Evolutionary conservation across 306 rosid species (phyloP), one percentile per base, ranked within the genome.

Genomic region (Cotoneaster glaucophyllus): DNA sequence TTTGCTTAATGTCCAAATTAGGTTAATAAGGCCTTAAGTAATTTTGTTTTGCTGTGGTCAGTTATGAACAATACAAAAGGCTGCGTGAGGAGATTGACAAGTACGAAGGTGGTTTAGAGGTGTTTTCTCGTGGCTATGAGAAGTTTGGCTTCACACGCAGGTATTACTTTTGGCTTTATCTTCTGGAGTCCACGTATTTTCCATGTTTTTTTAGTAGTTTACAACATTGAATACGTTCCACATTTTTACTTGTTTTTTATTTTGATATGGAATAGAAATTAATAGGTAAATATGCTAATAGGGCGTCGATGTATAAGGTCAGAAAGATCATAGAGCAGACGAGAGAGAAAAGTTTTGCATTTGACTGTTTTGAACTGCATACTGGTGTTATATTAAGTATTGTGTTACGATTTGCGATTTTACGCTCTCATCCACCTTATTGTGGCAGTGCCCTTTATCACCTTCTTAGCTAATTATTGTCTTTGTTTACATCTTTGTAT

Each of bases 91-190:
- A 87, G 81, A 96, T 96, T 84, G 87, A 90, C 89, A 90, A 88
- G 82, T 50, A 81, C 75, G 99, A 96, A 89, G 98, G 99, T 74
- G 98, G 98, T 75, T 80, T 96, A 79, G 99, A 96, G 85, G 83
- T 82, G 67, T 96, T 96, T 85, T 96, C 99, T 69, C 96, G 98
- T 73, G 98, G 97, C 80, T 96, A 93, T 75, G 98, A 96, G 85
- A 90, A 88, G 48, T 88, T 88, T 81, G 99, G 99, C 65, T 96
- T 96, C 88, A 79, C 78, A 24, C 88, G 93, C 88, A 90, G 99
- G 99, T 96, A 87, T 66, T 59, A 34, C 45, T 24, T 71, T 64
- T 71, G 18, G 58, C 76, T 69, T 41, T 32, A 34, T 69, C 64
- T 32, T 52, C 28, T 9, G 24, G 29, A 62, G 24, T 50, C 14